Evolutionary conservation across 768 basidiomycete species (phyloP).

Genomic region (Cystofilobasidium ferigula): DNA sequence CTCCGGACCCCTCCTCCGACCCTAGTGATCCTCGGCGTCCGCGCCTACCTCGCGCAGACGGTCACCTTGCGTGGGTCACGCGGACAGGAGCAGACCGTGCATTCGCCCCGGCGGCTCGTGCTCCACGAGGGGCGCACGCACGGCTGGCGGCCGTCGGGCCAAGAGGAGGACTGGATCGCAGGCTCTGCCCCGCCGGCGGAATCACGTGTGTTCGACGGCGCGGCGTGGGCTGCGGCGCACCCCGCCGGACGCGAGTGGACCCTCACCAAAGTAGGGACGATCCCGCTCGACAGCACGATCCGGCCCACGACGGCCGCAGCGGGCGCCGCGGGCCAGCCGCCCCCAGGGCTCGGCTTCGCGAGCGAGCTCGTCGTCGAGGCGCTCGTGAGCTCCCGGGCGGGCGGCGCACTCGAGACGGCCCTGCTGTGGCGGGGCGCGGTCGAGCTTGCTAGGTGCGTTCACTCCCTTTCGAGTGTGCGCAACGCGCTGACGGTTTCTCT

Average conservation of each 20-base stretch:
- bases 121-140: background rate
- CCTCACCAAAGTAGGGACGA: background rate
- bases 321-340: background rate
- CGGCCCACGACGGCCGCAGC: background rate
- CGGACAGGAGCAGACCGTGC: background rate
- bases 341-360: background rate
- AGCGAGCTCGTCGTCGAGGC: background rate
- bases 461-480: no score
- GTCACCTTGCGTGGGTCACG: background rate
- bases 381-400: background rate
- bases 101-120: background rate
- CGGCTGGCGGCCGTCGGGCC: background rate
- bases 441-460: no score
- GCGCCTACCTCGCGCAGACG: background rate
- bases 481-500: no score
- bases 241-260: background rate
- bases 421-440: background rate
- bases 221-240: no score
- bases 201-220: background rate
- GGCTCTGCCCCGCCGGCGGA: background rate
- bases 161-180: background rate
- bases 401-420: background rate
- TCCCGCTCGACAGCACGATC: background rate
- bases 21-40: background rate
- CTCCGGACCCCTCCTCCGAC: background rate